Conservation (phyloP, 805 yeast species). For the Scheffersomyces amazonensis region DNA sequence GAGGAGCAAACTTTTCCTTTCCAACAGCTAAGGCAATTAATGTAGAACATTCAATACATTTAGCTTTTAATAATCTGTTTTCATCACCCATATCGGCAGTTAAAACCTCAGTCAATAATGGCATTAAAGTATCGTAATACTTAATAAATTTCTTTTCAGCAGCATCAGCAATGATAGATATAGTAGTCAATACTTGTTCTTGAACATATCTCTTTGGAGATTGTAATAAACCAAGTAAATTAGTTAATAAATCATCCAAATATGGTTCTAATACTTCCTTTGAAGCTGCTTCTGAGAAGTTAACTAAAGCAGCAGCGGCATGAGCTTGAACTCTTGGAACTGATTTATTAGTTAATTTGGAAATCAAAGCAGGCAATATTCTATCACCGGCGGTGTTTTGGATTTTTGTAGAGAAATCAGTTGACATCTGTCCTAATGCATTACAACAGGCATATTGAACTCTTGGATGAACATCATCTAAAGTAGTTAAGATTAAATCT, state of each 20-base stretch:
- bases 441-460: slow-evolving; percentile 98
- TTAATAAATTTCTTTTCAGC: slow-evolving; percentile 85
- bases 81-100: slow-evolving; percentile 76
- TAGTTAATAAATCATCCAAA: slow-evolving; percentile 73
- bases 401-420: slow-evolving; percentile 89
- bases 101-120: slow-evolving; percentile 75
- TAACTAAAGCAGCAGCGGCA: slow-evolving; percentile 97
- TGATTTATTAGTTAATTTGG: slow-evolving; percentile 67
- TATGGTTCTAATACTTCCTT: slow-evolving; percentile 90
- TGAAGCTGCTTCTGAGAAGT: slow-evolving; percentile 88
- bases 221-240: slow-evolving; percentile 72
- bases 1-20: slow-evolving; percentile 76
- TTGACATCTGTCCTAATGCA: slow-evolving; percentile 93
- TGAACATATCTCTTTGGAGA: slow-evolving; percentile 91
- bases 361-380: slow-evolving; percentile 83
- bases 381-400: slow-evolving; percentile 78
- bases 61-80: slow-evolving; percentile 78
- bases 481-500: slow-evolving; percentile 81
- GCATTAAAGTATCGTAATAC: slow-evolving; percentile 94
- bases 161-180: slow-evolving; percentile 96
- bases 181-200: slow-evolving; percentile 95
- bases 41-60: slow-evolving; percentile 94
- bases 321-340: slow-evolving; percentile 95
- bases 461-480: slow-evolving; percentile 84
- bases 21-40: slow-evolving; percentile 95